Conservation (phyloP, 2,329 filamentous ascomycete species). For the Penicillium janthinellum region DNA sequence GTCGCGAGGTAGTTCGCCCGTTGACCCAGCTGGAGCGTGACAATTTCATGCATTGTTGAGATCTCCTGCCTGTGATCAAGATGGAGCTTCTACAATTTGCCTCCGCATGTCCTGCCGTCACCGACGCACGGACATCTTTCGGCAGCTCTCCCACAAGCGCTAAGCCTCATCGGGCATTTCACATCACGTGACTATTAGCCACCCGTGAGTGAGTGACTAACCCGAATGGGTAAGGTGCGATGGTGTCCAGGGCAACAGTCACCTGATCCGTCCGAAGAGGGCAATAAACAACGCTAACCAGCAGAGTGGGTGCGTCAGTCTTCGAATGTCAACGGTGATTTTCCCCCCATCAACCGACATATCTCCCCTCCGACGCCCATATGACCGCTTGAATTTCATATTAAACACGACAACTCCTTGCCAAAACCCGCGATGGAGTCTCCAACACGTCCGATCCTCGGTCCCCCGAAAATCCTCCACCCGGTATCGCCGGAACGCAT, state of each 20-base stretch:
- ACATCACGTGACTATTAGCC: slow-evolving; percentile 24
- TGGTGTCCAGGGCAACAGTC: slow-evolving; percentile 37
- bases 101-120: not conserved
- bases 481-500: slow-evolving; percentile 53
- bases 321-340: slow-evolving; percentile 25
- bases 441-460: slow-evolving; percentile 36
- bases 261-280: slow-evolving; percentile 29
- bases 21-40: slow-evolving; percentile 91
- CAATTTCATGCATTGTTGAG: slow-evolving; percentile 80
- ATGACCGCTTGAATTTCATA: slow-evolving; percentile 20
- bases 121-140: slow-evolving; percentile 22
- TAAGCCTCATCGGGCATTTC: slow-evolving; percentile 5
- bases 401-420: slow-evolving; percentile 5
- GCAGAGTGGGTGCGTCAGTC: slow-evolving; percentile 35
- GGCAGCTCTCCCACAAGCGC: slow-evolving; percentile 5
- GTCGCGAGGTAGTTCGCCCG: slow-evolving; percentile 90
- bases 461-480: slow-evolving; percentile 42
- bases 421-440: slow-evolving; percentile 37
- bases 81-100: slow-evolving; percentile 7
- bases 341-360: slow-evolving; percentile 16
- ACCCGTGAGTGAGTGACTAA: not conserved
- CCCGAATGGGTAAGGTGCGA: not conserved
- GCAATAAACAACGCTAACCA: slow-evolving; percentile 31
- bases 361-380: slow-evolving; percentile 14
- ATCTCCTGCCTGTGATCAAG: slow-evolving; percentile 3